Percentiles rank a stretch among this genome's conserved stretches.
Evolutionary conservation across 306 rosid genomes (phyloP).

Genomic region (Ceratonia siliqua): DNA sequence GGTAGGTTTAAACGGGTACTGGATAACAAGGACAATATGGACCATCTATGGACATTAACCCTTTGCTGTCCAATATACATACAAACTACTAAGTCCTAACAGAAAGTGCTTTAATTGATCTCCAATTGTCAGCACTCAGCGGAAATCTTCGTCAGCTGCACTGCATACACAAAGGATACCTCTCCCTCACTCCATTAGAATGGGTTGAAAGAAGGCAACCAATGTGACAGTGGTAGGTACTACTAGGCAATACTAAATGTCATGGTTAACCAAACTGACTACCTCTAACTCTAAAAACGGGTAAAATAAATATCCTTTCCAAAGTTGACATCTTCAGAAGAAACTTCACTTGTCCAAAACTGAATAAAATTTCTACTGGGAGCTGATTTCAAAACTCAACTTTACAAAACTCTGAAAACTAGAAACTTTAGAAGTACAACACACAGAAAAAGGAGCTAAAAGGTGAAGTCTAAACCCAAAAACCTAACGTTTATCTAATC

Average conservation of each 20-base stretch:
- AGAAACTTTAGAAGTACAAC: background rate
- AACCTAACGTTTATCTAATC: background rate
- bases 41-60: background rate
- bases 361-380: background rate
- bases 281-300: too few species aligned
- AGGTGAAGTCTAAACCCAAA: background rate
- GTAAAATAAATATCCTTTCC: background rate
- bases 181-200: background rate
- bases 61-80: background rate
- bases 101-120: background rate
- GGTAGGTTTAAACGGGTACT: background rate
- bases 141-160: background rate
- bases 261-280: too few species aligned
- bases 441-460: background rate
- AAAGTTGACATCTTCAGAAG: background rate
- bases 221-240: background rate
- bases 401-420: background rate
- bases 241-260: background rate
- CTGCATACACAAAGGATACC: background rate
- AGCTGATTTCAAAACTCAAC: background rate
- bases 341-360: background rate
- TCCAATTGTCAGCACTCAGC: background rate
- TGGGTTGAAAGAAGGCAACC: background rate
- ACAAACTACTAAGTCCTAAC: background rate
- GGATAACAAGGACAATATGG: background rate